Evolutionary conservation across 805 yeast species (phyloP), one percentile per base, ranked within the genome.

Genomic region (Starmerella bombicola): DNA sequence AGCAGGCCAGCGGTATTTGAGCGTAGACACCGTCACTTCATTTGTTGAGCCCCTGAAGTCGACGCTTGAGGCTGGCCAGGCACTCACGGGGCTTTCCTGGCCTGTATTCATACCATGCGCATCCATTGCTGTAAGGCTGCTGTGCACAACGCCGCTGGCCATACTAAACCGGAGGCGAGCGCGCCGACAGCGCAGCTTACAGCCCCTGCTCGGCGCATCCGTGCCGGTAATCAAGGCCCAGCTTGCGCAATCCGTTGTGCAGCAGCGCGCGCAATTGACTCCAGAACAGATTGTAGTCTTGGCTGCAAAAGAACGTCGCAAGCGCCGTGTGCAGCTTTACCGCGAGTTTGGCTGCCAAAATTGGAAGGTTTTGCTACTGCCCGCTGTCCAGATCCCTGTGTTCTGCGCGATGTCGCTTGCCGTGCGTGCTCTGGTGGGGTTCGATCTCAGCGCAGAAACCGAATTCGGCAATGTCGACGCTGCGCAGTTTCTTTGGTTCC

Each of bases 371-470:
- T 52, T 80, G 3, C 33, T 57, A 18, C 63, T 84, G 29, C 96
- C 96, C 1, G 62, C 76, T 0, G 72, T 82, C 15, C 97, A 86
- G 56, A 68, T 88, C 17, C 97, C 97, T 0, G 57, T 86, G 5
- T 86, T 95, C 93, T 68, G 85, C 2, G 66, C 78, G 2, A 66
- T 86, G 68, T 78, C 91, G 10, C 65, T 78, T 49, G 76, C 85
- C 1, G 70, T 85, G 50, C 68, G 95, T 48, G 71, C 76, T 34
- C 61, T 85, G 46, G 77, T 86, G 31, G 94, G 93, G 3, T 58
- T 61, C 57, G 46, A 58, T 4, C 53, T 50, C 3, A 26, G 54
- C 4, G 49, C 51, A 8, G 54, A 54, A 2, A 47, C 52, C 26
- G 52, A 48, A 22, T 48, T 48, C 40, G 52, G 52, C 30, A 43